Conservation (phyloP, 2,329 filamentous ascomycete genomes). For the Trichoderma sp. region DNA sequence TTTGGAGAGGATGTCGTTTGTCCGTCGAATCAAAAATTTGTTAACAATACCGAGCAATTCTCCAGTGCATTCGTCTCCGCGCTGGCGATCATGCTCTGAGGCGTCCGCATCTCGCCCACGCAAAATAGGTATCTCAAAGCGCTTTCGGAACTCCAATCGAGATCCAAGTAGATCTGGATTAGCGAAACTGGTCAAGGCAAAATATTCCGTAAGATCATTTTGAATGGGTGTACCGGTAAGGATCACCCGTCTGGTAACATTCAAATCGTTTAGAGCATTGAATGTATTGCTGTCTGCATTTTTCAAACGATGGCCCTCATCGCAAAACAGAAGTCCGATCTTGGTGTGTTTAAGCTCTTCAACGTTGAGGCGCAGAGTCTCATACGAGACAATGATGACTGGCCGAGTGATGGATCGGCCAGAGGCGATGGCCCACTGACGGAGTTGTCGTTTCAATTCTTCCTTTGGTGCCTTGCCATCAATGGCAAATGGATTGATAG, state of each 20-base stretch:
- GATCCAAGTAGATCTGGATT: conserved; percentile 92
- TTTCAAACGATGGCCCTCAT: conserved; percentile 95
- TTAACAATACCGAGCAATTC: conserved; percentile 87
- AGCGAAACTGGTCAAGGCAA: conserved; percentile 91
- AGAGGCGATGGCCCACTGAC: conserved; percentile 90
- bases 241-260: conserved; percentile 89
- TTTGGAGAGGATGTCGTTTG: conserved; percentile 97
- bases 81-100: conserved; percentile 76
- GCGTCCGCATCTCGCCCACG: conserved; percentile 89
- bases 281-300: conserved; percentile 97
- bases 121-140: conserved; percentile 89
- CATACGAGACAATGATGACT: conserved; percentile 96
- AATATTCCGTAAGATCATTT: conserved; percentile 98
- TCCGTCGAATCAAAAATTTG: conserved; percentile 96
- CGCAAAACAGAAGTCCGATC: conserved; percentile 91
- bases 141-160: conserved; percentile 87
- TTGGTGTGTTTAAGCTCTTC: conserved; percentile 86
- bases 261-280: conserved; percentile 82
- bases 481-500: conserved; percentile 90
- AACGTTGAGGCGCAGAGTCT: conserved; percentile 88
- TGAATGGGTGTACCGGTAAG: conserved; percentile 97
- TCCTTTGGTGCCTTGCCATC: conserved; percentile 96
- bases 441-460: conserved; percentile 83
- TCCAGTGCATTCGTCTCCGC: conserved; percentile 77
- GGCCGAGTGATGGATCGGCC: conserved; percentile 89